Percentiles rank a stretch among this genome's conserved stretches.
These are phyloP conservation scores for Musa balbisiana DNA, from an alignment of 202 grass and related monocot species.

Conservation along the genomic window DNA sequence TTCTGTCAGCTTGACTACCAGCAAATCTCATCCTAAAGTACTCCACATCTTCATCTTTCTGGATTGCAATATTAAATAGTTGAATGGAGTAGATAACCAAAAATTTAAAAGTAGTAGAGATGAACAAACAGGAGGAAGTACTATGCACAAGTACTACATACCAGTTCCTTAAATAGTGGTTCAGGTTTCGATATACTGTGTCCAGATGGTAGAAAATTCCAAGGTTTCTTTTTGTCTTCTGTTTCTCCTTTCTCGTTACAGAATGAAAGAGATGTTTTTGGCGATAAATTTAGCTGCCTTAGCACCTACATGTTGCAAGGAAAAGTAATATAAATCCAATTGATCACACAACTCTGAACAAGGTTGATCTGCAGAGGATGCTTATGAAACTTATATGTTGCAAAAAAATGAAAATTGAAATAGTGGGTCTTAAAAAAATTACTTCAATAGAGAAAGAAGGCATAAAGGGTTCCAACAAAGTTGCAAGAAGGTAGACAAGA, in stretches of 20 bases:
- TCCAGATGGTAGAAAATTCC: slow-evolving; percentile 61
- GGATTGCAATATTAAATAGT: background rate
- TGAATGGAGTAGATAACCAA: background rate
- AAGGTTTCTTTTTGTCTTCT: slow-evolving; percentile 52
- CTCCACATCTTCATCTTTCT: slow-evolving; percentile 73
- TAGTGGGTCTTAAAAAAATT: background rate
- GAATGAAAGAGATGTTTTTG: slow-evolving; percentile 45
- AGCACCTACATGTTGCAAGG: slow-evolving; percentile 32
- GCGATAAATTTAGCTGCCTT: slow-evolving; percentile 59
- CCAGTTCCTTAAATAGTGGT: slow-evolving; percentile 60
- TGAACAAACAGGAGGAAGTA: background rate
- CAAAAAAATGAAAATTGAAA: background rate
- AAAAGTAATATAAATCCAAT: background rate
- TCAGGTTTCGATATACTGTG: slow-evolving; percentile 60
- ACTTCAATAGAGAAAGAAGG: slow-evolving; percentile 81
- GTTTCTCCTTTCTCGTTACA: slow-evolving; percentile 49
- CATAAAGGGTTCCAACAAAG: slow-evolving; percentile 88
- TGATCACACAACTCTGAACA: background rate
- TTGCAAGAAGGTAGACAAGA: slow-evolving; percentile 86
- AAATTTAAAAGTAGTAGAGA: background rate
- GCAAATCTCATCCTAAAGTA: slow-evolving; percentile 59
- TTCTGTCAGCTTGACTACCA: slow-evolving; percentile 76
- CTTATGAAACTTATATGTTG: background rate
- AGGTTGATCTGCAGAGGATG: background rate
- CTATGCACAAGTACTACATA: slow-evolving; percentile 11